Evolutionary conservation across 257 asterid species (phyloP).

Genomic region (Cynanchum wilfordii): DNA sequence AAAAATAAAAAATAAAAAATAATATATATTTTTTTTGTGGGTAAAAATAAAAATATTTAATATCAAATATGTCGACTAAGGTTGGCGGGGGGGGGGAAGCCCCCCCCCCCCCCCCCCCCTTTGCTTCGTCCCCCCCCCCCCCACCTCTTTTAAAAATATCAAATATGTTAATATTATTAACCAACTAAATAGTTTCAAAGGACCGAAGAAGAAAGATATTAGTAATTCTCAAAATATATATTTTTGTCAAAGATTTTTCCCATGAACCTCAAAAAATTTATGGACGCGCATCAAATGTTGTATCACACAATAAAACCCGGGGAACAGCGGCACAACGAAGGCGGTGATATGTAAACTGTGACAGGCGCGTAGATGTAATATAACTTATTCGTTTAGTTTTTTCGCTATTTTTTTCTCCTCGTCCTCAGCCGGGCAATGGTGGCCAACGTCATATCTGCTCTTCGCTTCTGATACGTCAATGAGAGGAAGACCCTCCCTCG

Average conservation of each 20-base stretch:
- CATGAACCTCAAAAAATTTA: background rate
- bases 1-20: too few species aligned
- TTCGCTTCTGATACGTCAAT: background rate
- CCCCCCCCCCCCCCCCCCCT: too few species aligned
- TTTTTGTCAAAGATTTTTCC: background rate
- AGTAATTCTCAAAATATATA: too few species aligned
- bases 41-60: too few species aligned
- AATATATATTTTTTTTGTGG: too few species aligned
- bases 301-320: background rate
- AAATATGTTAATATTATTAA: too few species aligned
- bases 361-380: background rate
- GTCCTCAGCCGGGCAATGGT: slow-evolving; percentile 18
- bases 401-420: background rate
- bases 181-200: too few species aligned
- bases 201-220: too few species aligned
- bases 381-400: background rate
- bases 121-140: too few species aligned
- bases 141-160: too few species aligned
- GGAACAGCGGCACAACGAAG: background rate
- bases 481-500: background rate
- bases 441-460: slow-evolving; percentile 36
- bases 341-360: background rate
- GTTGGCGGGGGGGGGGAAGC: too few species aligned
- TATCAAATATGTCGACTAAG: too few species aligned
- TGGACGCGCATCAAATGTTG: background rate